Conservation (phyloP, 768 basidiomycete genomes). For the Pisolithus microcarpus region DNA sequence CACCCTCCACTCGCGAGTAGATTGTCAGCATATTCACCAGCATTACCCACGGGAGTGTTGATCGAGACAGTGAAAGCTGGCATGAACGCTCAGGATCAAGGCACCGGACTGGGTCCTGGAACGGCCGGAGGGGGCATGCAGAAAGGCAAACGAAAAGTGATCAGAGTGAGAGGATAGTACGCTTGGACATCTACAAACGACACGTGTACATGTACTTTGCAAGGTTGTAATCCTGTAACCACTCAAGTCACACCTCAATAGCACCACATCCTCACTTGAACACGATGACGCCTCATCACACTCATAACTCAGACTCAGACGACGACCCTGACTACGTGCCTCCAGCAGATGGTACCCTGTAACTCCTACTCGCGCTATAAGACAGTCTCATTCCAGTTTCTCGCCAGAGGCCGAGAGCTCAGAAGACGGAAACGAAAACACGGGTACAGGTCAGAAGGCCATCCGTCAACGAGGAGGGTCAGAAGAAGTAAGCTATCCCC, state of each 20-base stretch:
- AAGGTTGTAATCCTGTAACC: no score
- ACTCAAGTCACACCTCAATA: no score
- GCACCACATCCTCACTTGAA: constrained; percentile 11
- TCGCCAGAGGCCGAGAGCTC: constrained; percentile 32
- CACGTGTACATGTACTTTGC: no score
- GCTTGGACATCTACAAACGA: no score
- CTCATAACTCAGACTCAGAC: constrained; percentile 47
- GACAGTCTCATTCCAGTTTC: not conserved
- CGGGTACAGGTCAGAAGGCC: constrained; percentile 28
- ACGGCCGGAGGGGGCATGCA: constrained; percentile 28
- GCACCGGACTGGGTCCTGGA: constrained; percentile 29
- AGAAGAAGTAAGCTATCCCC: constrained; percentile 35
- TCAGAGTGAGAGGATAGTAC: constrained; percentile 56
- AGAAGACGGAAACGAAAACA: constrained; percentile 32
- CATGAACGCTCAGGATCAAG: constrained; percentile 59
- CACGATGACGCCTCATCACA: not conserved
- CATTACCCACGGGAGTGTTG: constrained; percentile 67
- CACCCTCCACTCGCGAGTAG: constrained; percentile 66
- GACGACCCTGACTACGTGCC: constrained; percentile 62
- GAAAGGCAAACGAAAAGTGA: constrained; percentile 77
- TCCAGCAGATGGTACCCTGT: constrained; percentile 30
- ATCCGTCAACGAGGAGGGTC: constrained; percentile 20
- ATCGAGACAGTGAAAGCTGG: constrained; percentile 83
- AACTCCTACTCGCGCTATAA: not conserved
- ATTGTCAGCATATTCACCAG: constrained; percentile 75